Base-by-base conservation (phyloP, 2,329 filamentous ascomycete species). In the Colletotrichum zoysiae region DNA sequence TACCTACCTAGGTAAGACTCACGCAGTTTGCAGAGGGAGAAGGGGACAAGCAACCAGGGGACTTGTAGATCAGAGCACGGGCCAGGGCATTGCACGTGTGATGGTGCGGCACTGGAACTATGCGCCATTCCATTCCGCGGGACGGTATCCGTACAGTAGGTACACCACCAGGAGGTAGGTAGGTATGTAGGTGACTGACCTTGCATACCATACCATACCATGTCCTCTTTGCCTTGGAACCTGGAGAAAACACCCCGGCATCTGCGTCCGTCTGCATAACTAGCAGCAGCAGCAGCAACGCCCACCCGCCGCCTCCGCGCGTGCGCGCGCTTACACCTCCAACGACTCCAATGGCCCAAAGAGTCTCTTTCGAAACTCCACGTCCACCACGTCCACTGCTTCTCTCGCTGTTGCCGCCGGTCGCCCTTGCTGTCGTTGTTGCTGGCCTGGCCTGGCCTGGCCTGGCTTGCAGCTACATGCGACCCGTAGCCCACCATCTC, bases 331-430 rank as follows among this genome's bases (percentile, higher is more conserved):
- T 42, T 44, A 40, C 16, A 46, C 57, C 57, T 44, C 40, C 40
- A 42, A 30, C 20, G 44, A 44, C 40, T 12, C 57, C 40, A 33
- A 2, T 18, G 5, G 11, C 57, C 40, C 38, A 44, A 26, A 40
- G 11, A 40, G 23, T 20, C 57, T 6, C 56, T 35, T 42, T 42
- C 40, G 5, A 30, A 23, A 33, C 40, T 60, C 16, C n/a, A 20
- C 40, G 14, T 9, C 57, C 57, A 33, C 42, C 46, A 14, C 48
- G 12, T 26, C 23, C 57, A 44, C 57, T 18, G n/a, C 57, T 18
- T 16, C 42, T 12, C 40, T 46, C 44, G 26, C 65, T 65, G 53
- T 69, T 53, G 35, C 61, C 58, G 60, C 42, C 5, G 9, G 60
- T 58, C 5, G 9, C 38, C 1, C 38, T 59, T 35, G n/a, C 65